Conservation (phyloP, 768 basidiomycete genomes). For the Mycena chlorophos region DNA sequence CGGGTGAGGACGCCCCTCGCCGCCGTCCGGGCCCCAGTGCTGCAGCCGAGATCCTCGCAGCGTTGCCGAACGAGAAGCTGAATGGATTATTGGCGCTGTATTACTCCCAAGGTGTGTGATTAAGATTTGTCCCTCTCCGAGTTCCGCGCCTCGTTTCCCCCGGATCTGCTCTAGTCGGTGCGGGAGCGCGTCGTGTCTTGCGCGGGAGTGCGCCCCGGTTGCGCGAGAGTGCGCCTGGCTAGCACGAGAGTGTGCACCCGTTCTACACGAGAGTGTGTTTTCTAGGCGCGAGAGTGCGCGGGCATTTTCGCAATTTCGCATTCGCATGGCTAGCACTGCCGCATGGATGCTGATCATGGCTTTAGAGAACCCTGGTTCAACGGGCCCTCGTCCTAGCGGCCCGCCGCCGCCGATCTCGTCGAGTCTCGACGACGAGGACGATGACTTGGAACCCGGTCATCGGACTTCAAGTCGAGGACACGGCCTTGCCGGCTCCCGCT, state of each 20-base stretch:
- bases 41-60: not conserved
- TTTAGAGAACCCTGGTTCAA: no score
- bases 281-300: no score
- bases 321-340: no score
- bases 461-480: not conserved
- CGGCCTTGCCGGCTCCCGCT: not conserved
- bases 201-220: no score
- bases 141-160: not conserved
- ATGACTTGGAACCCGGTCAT: not conserved
- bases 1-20: not conserved
- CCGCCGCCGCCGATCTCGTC: not conserved
- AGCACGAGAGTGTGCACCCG: no score
- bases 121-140: not conserved
- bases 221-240: no score
- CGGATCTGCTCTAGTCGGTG: not conserved
- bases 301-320: no score
- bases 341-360: no score
- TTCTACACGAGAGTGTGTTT: no score
- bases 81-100: not conserved
- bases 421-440: not conserved
- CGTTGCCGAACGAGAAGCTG: not conserved
- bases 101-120: not conserved
- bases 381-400: not conserved
- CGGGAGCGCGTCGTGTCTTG: no score
- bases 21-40: not conserved